Evolutionary conservation across 176 grass and related monocot species (phyloP), one percentile per base, ranked within the genome.

Genomic region (Eremochloa ophiuroides): DNA sequence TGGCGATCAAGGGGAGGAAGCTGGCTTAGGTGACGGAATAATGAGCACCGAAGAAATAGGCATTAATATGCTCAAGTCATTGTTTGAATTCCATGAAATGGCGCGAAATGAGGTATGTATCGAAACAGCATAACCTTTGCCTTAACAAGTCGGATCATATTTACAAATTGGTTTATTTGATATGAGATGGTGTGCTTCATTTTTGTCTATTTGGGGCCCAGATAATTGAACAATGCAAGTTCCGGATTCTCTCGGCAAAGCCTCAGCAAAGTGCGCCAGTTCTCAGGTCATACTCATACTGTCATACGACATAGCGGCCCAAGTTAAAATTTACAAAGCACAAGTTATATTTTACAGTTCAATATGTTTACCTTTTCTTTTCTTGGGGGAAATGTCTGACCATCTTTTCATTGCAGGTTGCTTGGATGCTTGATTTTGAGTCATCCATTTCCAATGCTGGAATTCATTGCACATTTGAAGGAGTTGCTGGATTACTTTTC

Each of bases 401-500:
- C 44, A 27, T 47, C n/a, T 43, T 69, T 67, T 39, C 60, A 16
- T 68, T 73, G 74, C 51, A 97, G 91, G 58, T 86, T 97, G 59
- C 85, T 97, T 43, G 85, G 77, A 73, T 79, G 69, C 41, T 90
- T 97, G 74, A 82, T 92, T 69, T 83, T 51, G 80, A 87, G 76
- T 34, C 87, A 90, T 70, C 85, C 85, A 53, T 87, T 88, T 80
- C 83, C 87, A 51, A 94, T 97, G 79, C 85, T 92, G 51, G 75
- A 88, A 62, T 87, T 90, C 62, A 66, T 90, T 83, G 83, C 89
- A 76, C 91, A 94, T 63, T 59, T 97, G 74, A 97, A 97, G 80
- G 94, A 97, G 77, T 80, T 92, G 37, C 76, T 97, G 73, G 89
- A 97, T 77, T 92, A 97, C 77, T 97, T 97, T 74, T 30, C 89